Evolutionary conservation across 495 filamentous ascomycete species (phyloP), one percentile per base, ranked within the genome.

Genomic region (Letharia columbiana): DNA sequence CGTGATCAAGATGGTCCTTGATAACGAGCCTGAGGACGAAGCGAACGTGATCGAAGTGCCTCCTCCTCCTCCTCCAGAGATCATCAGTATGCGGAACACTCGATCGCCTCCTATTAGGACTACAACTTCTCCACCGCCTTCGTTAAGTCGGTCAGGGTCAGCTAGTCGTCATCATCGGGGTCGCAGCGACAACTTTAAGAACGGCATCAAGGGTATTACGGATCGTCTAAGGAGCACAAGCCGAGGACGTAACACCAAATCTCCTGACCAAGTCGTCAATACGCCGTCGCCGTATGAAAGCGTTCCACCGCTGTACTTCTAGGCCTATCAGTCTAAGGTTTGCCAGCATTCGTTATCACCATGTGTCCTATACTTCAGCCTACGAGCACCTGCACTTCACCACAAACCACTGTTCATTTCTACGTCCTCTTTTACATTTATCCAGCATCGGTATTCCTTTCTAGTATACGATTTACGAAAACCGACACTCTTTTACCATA

Each of bases 1-100:
- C 8, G 85, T 85, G 31, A 91, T 91, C 63, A 86, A 89, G 67
- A 87, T 91, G 67, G 86, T 86, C n/a, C 86, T 90, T 75, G 83
- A 86, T 66, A 87, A 91, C 28, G 79, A 86, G 77, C 67, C 72
- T 65, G 78, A 57, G 69, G 76, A 81, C 61, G 69, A 78, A 20
- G 71, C 75, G 57, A 75, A 67, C 4, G 70, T 71, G 15, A 70
- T 74, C 1, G 69, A 74, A 20, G 69, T 73, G 12, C 69, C 73
- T 9, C 64, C 68, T 15, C 63, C 68, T 15, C 63, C 71, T 9
- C 73, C 68, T 17, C 67, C 66, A 13, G 54, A 57, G n/a, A 57
- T 57, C 23, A 66, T 33, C 41, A 68, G 61, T 56, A 61, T 56
- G 17, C 54, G 13, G 23, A 66, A 61, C 50, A 60, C 70, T 60